Conservation (phyloP, 202 grass and related monocot species). For the Panicum hallii region DNA sequence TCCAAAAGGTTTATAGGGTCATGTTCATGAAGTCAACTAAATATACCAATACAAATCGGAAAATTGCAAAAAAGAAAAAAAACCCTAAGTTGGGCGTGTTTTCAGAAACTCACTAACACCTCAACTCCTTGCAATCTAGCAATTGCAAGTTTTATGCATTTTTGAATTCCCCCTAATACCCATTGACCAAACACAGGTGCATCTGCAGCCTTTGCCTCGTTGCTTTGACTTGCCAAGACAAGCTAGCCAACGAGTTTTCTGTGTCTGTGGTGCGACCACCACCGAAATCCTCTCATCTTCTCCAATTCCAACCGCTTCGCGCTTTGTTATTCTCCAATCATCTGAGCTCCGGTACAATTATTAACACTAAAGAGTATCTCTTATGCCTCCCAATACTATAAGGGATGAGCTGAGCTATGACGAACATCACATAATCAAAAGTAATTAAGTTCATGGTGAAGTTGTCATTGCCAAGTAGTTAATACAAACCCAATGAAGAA, state of each 20-base stretch:
- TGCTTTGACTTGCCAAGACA: not conserved
- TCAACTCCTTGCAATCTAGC: not conserved
- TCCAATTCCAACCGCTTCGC: not conserved
- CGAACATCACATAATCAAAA: not conserved
- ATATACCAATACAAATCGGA: slow-evolving; percentile 2
- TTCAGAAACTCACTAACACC: not conserved
- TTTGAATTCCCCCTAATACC: not conserved
- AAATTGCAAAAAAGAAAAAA: not conserved
- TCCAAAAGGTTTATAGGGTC: not conserved
- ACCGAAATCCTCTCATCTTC: not conserved
- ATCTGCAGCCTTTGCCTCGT: not conserved
- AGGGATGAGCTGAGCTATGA: not conserved
- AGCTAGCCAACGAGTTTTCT: not conserved
- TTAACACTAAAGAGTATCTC: not conserved
- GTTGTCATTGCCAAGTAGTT: not conserved
- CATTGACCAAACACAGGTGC: not conserved
- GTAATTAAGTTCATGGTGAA: not conserved
- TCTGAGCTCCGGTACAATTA: not conserved
- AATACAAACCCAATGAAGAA: not conserved
- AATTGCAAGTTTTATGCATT: not conserved
- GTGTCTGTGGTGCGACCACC: not conserved
- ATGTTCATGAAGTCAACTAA: slow-evolving; percentile 18
- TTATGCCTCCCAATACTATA: not conserved
- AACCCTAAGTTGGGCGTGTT: not conserved
- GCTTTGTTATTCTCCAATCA: not conserved